Evolutionary conservation across 495 filamentous ascomycete genomes (phyloP).

Genomic region (Podospora conica): DNA sequence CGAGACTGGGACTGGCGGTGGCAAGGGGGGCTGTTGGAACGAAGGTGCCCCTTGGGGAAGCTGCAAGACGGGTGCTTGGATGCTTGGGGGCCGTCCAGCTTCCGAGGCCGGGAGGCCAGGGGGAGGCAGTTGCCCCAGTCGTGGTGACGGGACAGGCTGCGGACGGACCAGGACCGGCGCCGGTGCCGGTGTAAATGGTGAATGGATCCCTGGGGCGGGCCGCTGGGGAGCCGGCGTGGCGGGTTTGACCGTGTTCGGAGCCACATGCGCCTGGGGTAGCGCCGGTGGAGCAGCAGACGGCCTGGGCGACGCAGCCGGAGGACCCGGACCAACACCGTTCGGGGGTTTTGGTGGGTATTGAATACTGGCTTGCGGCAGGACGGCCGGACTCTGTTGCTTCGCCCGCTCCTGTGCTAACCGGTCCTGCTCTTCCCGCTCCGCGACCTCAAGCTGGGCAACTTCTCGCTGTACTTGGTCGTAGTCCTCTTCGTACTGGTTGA

Average conservation of each 20-base stretch:
- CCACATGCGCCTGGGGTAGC: neutral
- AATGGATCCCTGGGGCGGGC: neutral
- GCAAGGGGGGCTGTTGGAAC: conserved; percentile 20
- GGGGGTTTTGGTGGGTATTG: neutral
- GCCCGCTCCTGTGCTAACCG: neutral
- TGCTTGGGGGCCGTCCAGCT: conserved; percentile 17
- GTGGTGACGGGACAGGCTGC: conserved; percentile 13
- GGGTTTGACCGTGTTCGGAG: neutral
- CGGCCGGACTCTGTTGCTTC: neutral
- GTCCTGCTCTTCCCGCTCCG: neutral
- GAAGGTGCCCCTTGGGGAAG: conserved; percentile 33
- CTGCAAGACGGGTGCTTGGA: conserved; percentile 33
- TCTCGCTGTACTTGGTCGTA: conserved; percentile 61
- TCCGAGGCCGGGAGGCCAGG: neutral
- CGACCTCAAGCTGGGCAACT: conserved; percentile 57
- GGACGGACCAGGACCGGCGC: conserved; percentile 5
- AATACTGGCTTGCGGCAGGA: neutral
- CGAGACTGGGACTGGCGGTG: conserved; percentile 3
- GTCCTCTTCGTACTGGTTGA: conserved; percentile 65
- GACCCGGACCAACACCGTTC: neutral
- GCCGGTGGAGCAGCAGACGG: neutral
- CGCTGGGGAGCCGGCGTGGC: neutral
- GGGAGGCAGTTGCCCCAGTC: conserved; percentile 7
- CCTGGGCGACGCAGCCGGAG: neutral
- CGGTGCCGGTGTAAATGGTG: neutral